A percentile compares a stretch with the other conserved stretches of the same genome.
Conservation (phyloP, 306 rosid species). For the Castanea sativa region DNA sequence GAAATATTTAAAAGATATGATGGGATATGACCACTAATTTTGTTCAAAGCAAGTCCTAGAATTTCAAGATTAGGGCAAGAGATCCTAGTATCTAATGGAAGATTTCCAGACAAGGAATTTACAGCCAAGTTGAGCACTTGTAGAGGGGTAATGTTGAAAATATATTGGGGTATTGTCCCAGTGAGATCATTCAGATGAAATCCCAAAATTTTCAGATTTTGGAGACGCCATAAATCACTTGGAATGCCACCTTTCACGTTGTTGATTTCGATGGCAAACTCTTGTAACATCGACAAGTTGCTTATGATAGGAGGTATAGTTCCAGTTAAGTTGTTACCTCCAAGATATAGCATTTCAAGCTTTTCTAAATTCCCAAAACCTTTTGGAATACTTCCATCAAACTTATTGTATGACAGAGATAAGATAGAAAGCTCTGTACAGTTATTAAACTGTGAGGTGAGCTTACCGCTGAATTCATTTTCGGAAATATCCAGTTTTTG, state of each 20-base stretch:
- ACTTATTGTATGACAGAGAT: not conserved
- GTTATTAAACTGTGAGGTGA: not conserved
- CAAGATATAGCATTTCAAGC: not conserved
- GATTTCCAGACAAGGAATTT: not conserved
- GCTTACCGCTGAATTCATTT: not conserved
- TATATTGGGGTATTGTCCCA: not conserved
- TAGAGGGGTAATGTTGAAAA: not conserved
- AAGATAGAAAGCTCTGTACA: not conserved
- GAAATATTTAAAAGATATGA: not conserved
- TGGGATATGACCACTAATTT: not conserved
- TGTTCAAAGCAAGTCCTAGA: accelerated
- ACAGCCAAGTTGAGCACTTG: not conserved
- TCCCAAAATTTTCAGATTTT: not conserved
- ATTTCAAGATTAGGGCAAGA: not conserved
- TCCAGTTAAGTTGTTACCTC: not conserved
- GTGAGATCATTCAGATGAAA: not conserved
- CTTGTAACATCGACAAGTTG: not conserved
- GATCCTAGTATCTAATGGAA: not conserved
- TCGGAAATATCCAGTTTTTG: not conserved
- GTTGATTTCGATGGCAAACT: accelerated
- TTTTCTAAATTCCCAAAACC: not conserved
- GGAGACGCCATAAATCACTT: not conserved
- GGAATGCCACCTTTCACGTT: not conserved
- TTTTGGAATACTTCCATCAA: not conserved
- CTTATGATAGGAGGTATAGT: not conserved